These are phyloP conservation scores for Bipolaris oryzae DNA, from an alignment of 2,329 filamentous ascomycete genomes.

Conservation along the genomic window DNA sequence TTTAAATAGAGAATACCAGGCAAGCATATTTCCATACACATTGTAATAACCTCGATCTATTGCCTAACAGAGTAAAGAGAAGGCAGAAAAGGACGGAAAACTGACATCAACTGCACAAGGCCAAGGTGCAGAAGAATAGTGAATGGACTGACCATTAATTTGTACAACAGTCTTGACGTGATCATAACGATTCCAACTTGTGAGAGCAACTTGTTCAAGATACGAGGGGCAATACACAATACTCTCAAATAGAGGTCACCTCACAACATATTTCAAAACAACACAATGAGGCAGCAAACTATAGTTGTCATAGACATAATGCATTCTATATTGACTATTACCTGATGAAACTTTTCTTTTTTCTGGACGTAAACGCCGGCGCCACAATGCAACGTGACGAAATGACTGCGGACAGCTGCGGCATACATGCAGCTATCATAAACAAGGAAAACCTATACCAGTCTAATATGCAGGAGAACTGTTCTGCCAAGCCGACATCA, in stretches of 20 bases:
- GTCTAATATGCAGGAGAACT: slow-evolving; percentile 32
- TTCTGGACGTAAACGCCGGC: slow-evolving; percentile 32
- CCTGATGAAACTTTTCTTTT: slow-evolving; percentile 37
- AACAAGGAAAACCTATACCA: slow-evolving; percentile 32
- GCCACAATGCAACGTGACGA: slow-evolving; percentile 30
- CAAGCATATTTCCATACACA: too few relatives aligned
- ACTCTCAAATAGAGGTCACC: neutral
- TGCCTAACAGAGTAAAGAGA: too few relatives aligned
- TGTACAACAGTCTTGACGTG: too few relatives aligned
- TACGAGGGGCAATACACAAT: neutral
- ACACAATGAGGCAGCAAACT: neutral
- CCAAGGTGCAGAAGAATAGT: too few relatives aligned
- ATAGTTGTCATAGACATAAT: slow-evolving; percentile 11
- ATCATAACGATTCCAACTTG: too few relatives aligned
- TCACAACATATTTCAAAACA: neutral
- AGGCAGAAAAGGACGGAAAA: too few relatives aligned
- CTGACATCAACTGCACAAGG: too few relatives aligned
- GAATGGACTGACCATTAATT: too few relatives aligned
- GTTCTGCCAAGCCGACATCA: slow-evolving; percentile 18
- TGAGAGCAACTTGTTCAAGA: too few relatives aligned
- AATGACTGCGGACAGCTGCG: slow-evolving; percentile 13
- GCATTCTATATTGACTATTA: slow-evolving; percentile 39
- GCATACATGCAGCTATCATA: slow-evolving; percentile 13
- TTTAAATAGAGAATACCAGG: too few relatives aligned
- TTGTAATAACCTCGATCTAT: too few relatives aligned